A percentile compares a stretch with the other conserved stretches of the same genome.
phyloP scores from a whole-genome alignment of 805 yeast genomes.

The Candida dajiaensis region DNA sequence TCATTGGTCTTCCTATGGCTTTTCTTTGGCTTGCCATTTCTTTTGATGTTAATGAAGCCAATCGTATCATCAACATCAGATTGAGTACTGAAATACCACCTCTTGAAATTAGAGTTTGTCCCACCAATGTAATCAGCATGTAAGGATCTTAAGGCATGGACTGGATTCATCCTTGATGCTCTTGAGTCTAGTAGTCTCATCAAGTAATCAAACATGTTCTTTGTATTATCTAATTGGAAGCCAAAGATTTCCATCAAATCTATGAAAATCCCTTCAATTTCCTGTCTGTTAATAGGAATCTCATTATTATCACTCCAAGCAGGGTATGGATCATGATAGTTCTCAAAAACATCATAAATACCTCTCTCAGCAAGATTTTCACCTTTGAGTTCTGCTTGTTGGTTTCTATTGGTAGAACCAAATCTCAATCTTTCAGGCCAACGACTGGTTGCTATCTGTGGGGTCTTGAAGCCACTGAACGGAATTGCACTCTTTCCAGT shows the following conservation, averaged over 20 bases:
- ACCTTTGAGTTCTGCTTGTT: conserved; percentile 24
- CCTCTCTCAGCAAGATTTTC: conserved; percentile 35
- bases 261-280: conserved; percentile 51
- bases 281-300: conserved; percentile 44
- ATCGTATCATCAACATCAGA: conserved; percentile 53
- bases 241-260: conserved; percentile 54
- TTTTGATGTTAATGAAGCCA: conserved; percentile 29
- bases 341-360: conserved; percentile 37
- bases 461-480: conserved; percentile 93
- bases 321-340: conserved; percentile 44
- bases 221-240: conserved; percentile 60
- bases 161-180: conserved; percentile 57
- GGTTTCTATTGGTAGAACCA: conserved; percentile 25
- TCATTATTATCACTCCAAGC: conserved; percentile 37
- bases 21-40: conserved; percentile 21
- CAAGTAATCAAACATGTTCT: conserved; percentile 62
- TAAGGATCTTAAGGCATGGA: conserved; percentile 47
- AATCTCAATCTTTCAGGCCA: conserved; percentile 36
- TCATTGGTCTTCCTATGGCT: conserved; percentile 5
- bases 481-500: conserved; percentile 45
- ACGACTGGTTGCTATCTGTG: conserved; percentile 78
- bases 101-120: conserved; percentile 55
- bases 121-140: conserved; percentile 80
- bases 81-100: conserved; percentile 74
- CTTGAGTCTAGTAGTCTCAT: conserved; percentile 61